phyloP scores from a whole-genome alignment of 495 filamentous ascomycete genomes.

The Neurospora cerealis region DNA sequence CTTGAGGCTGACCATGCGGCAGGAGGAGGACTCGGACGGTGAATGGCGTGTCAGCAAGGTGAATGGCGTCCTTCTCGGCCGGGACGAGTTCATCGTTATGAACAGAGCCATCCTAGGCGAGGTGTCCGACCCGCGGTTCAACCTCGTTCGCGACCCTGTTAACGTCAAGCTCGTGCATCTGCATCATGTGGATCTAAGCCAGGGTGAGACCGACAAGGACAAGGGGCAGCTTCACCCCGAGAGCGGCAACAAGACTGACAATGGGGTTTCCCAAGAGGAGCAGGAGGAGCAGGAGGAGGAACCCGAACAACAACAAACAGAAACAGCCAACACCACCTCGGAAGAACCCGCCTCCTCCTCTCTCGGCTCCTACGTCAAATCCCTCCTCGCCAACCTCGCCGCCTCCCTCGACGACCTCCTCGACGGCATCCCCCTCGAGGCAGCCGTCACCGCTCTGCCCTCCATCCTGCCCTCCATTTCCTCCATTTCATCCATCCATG shows the following conservation, averaged over 20 bases:
- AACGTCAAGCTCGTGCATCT: constrained; percentile 55
- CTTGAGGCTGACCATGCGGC: constrained; percentile 68
- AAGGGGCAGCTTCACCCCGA: not conserved
- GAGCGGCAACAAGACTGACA: not conserved
- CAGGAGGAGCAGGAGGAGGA: not conserved
- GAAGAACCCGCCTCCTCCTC: constrained; percentile 1
- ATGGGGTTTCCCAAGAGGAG: not conserved
- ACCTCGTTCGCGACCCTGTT: constrained; percentile 59
- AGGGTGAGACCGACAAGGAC: constrained; percentile 18
- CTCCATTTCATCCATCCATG: not conserved
- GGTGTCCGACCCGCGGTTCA: constrained; percentile 75
- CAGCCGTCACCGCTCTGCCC: not conserved
- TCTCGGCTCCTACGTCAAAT: constrained; percentile 25
- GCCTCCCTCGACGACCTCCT: constrained; percentile 17
- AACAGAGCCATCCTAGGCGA: constrained; percentile 64
- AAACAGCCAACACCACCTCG: not conserved
- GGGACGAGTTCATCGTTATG: constrained; percentile 83
- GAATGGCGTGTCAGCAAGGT: constrained; percentile 65
- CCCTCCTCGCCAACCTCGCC: constrained; percentile 25
- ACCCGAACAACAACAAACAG: not conserved
- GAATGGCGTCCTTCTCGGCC: constrained; percentile 70
- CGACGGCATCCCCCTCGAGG: constrained; percentile 1
- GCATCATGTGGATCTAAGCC: constrained; percentile 40
- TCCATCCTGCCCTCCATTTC: constrained; percentile 2
- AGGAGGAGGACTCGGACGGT: constrained; percentile 41